Evolutionary conservation across 257 asterid genomes (phyloP).

Genomic region (Sherardia arvensis): DNA sequence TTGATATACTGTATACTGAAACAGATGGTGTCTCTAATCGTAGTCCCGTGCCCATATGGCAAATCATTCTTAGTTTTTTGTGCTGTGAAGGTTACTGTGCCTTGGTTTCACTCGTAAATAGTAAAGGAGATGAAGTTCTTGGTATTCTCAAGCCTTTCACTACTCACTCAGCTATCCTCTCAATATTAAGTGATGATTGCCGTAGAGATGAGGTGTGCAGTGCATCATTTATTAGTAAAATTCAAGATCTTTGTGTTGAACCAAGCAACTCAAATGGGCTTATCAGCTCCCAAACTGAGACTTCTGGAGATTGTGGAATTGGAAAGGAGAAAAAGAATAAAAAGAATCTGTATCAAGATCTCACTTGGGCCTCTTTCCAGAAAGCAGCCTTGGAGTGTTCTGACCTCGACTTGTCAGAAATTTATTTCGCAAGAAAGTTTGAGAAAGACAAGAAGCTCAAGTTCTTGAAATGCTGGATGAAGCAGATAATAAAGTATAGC

Average conservation of each 20-base stretch:
- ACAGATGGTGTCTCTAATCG: conserved; percentile 23
- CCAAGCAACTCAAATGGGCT: conserved; percentile 23
- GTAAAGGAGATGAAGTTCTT: conserved; percentile 31
- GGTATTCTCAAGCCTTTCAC: conserved; percentile 71
- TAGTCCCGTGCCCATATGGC: conserved; percentile 57
- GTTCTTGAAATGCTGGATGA: conserved; percentile 90
- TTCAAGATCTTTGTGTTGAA: conserved; percentile 16
- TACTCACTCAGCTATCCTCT: conserved; percentile 47
- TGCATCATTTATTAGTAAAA: conserved; percentile 15
- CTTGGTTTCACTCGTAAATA: conserved; percentile 43
- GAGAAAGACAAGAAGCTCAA: conserved; percentile 63
- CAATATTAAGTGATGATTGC: conserved; percentile 21
- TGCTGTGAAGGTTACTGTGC: conserved; percentile 53
- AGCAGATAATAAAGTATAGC: conserved; percentile 43
- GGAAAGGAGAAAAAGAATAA: conserved; percentile 41
- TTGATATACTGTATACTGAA: conserved; percentile 51
- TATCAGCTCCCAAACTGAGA: conserved; percentile 49
- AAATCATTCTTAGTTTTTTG: conserved; percentile 69
- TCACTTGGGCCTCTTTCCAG: conserved; percentile 69
- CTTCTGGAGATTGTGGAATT: conserved; percentile 43
- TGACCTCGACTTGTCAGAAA: conserved; percentile 56
- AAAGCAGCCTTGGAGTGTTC: conserved; percentile 54
- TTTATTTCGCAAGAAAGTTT: conserved; percentile 33
- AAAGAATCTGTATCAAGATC: conserved; percentile 31
- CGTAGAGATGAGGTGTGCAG: conserved; percentile 14